Evolutionary conservation across 768 basidiomycete species (phyloP), one percentile per base, ranked within the genome.

Genomic region (Cystobasidium tubakii): DNA sequence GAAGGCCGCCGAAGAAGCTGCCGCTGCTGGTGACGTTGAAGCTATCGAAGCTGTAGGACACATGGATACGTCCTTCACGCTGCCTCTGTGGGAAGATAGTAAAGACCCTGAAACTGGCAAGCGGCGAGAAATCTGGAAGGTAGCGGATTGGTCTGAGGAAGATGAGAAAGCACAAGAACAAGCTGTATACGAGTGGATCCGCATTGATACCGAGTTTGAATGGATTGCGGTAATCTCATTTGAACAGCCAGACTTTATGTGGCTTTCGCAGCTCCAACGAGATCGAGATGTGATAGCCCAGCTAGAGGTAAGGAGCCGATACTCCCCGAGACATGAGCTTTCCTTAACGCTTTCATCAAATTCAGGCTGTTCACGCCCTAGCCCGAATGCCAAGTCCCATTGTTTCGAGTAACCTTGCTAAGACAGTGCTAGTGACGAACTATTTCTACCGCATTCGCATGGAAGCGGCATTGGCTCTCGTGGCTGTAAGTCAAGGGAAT

Each of bases 181-280:
- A 21, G 94, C 95, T 75, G 95, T 92, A 1, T 99, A 97, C 81
- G 96, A 99, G 82, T 99, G 95, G 95, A 98, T 99, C 73, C 85
- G 96, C 75, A 91, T 98, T 85, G 96, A 99, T 79, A 93, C 96
- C 19, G 96, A 99, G 80, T 94, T 96, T 81, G 96, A 99, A 82
- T 99, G 96, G 96, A 90, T 98, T 69, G 90, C 91, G n/a, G 86
- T 85, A 44, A 86, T 97, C 75, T 88, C 87, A 75, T 98, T 95
- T 76, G 90, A 94, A 64, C 92, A 97, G 82, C 92, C 91, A 53
- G 93, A 94, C 83, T 98, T 93, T 79, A 95, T 95, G 91, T 99
- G 94, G 93, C 90, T 95, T 25, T 91, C 89, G 46, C 96, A 98
- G 80, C 83, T 99, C 64, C 92, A 95, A 82, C 85, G 93, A 71